Percentiles rank a stretch among this genome's conserved stretches.
These are phyloP conservation scores for Solanum sparsipilum DNA, from an alignment of 257 asterid genomes.

Conservation along the genomic window DNA sequence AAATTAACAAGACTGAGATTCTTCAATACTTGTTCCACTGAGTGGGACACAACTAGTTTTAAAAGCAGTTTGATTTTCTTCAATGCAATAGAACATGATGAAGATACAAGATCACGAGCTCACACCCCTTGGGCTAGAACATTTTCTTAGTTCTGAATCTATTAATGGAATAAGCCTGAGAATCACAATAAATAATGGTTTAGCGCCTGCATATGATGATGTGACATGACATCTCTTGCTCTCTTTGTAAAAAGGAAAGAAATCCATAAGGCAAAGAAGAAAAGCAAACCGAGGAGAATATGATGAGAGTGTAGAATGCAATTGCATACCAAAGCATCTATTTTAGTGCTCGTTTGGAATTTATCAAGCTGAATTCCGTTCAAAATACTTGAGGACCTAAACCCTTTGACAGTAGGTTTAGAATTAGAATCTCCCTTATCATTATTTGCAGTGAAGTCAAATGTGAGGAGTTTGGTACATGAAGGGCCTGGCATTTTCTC, in stretches of 20 bases:
- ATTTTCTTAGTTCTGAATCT: neutral
- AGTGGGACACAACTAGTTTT: neutral
- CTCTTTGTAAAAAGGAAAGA: neutral
- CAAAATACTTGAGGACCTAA: conserved; percentile 62
- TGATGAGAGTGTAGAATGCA: neutral
- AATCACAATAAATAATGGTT: neutral
- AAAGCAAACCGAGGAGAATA: neutral
- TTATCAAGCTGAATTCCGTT: conserved; percentile 51
- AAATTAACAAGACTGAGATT: neutral
- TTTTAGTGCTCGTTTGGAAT: conserved; percentile 79
- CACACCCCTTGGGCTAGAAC: neutral
- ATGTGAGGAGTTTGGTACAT: conserved; percentile 65
- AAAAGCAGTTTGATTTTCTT: neutral
- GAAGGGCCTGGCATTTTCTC: conserved; percentile 71
- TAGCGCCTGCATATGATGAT: neutral
- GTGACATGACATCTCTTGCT: neutral
- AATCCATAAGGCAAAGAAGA: conserved; percentile 23
- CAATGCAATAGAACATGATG: neutral
- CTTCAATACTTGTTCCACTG: neutral
- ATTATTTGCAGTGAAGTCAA: conserved; percentile 38
- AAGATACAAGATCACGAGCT: neutral
- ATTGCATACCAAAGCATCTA: conserved; percentile 78
- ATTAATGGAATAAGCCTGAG: neutral
- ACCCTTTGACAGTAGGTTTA: conserved; percentile 55
- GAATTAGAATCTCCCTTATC: conserved; percentile 28